These are phyloP conservation scores for Camellia lanceoleosa DNA, from an alignment of 148 eudicot genomes.

Conservation along the genomic window DNA sequence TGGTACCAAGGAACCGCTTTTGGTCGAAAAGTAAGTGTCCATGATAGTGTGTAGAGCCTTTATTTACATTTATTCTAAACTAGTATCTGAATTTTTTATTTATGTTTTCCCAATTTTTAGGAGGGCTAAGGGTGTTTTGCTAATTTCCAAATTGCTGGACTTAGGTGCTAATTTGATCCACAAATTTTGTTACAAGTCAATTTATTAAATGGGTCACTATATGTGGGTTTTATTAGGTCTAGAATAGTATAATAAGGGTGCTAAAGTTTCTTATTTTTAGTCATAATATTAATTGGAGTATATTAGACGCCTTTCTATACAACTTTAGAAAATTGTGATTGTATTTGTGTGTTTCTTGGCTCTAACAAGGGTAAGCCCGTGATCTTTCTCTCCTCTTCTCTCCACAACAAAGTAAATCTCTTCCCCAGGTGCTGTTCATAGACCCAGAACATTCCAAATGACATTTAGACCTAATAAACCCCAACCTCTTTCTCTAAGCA, in stretches of 20 bases:
- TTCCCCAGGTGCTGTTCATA: not conserved
- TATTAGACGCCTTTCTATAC: not conserved
- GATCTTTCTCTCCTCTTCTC: not conserved
- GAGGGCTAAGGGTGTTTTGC: not conserved
- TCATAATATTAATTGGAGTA: no score
- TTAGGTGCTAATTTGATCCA: not conserved
- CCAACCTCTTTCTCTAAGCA: not conserved
- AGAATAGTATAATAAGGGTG: no score
- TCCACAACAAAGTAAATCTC: not conserved
- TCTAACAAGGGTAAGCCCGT: not conserved
- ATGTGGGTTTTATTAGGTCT: not conserved
- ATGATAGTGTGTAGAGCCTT: not conserved
- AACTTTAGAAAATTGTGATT: not conserved
- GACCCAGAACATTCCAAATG: not conserved
- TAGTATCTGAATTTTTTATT: not conserved
- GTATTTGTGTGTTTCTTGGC: not conserved
- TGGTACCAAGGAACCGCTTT: not conserved
- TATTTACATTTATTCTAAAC: not conserved
- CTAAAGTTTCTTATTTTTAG: no score
- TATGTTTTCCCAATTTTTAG: not conserved
- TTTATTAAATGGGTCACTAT: not conserved
- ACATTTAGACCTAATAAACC: not conserved
- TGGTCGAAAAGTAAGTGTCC: not conserved
- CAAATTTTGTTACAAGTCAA: not conserved
- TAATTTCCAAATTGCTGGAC: not conserved